Conservation (phyloP, 2,329 filamentous ascomycete species). For the Penicillium fuscoglaucum region DNA sequence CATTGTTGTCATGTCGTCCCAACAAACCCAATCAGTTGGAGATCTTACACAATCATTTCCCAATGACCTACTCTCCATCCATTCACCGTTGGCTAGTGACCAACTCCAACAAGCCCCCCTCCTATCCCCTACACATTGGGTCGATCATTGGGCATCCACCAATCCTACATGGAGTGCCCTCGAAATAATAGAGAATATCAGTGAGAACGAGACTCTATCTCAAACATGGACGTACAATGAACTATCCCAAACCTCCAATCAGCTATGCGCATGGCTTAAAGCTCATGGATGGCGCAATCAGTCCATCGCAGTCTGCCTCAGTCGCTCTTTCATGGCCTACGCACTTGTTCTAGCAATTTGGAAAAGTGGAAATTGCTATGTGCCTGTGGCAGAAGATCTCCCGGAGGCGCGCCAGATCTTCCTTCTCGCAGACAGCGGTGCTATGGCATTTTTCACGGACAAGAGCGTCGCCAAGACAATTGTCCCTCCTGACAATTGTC, state of each 20-base stretch:
- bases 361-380: conserved; percentile 16
- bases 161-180: conserved; percentile 1
- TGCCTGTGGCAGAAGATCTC: conserved; percentile 16
- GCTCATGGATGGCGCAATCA: background rate
- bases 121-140: conserved; percentile 3
- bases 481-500: background rate
- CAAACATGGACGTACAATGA: conserved; percentile 5
- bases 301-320: conserved; percentile 4
- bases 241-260: background rate
- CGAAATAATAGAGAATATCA: conserved; percentile 2
- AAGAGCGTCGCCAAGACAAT: background rate
- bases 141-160: conserved; percentile 5
- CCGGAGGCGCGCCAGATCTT: conserved; percentile 10
- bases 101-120: background rate
- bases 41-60: background rate
- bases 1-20: background rate
- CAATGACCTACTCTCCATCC: background rate
- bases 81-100: background rate
- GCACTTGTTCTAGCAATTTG: conserved; percentile 13
- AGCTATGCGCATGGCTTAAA: background rate
- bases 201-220: background rate
- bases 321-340: conserved; percentile 12
- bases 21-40: background rate
- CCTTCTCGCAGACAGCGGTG: background rate
- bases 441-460: conserved; percentile 10